Base-by-base conservation (phyloP, 805 yeast genomes). In the Myxozyma kluyveri region DNA sequence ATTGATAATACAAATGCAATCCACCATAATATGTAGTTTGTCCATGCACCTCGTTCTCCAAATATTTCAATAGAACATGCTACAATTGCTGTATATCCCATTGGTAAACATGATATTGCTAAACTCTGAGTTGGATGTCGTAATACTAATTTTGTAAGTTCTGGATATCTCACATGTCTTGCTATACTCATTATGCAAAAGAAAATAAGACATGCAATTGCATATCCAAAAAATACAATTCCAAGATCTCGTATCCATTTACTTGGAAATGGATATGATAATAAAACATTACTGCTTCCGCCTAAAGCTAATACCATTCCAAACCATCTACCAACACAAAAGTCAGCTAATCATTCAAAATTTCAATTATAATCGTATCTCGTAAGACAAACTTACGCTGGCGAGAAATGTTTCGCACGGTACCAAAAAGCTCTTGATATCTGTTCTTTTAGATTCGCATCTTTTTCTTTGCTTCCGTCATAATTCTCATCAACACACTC, bases 281-380 rank as follows among this genome's bases (percentile, higher is more conserved):
- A 77, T 35, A 89, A 71, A 3, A 86, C 69, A 36, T 78, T 66
- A 3, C 86, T 72, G 1, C 86, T 71, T 39, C 88, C 85, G 1
- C 96, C 96, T 1, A 84, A 78, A 1, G 95, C 96, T 96, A 88
- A 88, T 12, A 83, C 78, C 41, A 81, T 73, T 21, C 84, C 83
- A 68, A 83, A 88, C 75, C 82, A 83, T 36, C 59, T 55, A 29
- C 18, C 9, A 10, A 6, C n/a, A n/a, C n/a, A n/a, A n/a, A n/a
- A n/a, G n/a, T n/a, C n/a, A n/a, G n/a, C n/a, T n/a, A n/a, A n/a
- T n/a, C n/a, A n/a, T n/a, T n/a, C n/a, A n/a, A n/a, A n/a, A n/a
- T n/a, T n/a, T n/a, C n/a, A n/a, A n/a, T n/a, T n/a, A n/a, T n/a
- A n/a, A n/a, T n/a, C n/a, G n/a, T n/a, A n/a, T n/a, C 27, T 24